phyloP scores from a whole-genome alignment of 257 asterid species.

The Paraleonurus japonicus region DNA sequence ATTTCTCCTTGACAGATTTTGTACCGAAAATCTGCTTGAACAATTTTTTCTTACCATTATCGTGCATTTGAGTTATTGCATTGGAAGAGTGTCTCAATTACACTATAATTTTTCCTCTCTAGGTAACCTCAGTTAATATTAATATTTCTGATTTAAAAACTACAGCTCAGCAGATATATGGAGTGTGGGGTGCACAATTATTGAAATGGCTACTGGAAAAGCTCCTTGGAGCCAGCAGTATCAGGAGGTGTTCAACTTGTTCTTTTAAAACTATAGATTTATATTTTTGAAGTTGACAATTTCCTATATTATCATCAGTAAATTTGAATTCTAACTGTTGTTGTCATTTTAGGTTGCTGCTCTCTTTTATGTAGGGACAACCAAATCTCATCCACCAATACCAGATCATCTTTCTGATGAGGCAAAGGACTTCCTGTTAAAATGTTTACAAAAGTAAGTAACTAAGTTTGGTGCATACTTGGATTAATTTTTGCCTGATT shows the following conservation, averaged over 20 bases:
- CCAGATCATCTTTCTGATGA: slow-evolving; percentile 94
- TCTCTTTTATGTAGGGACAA: slow-evolving; percentile 93
- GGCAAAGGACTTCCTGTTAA: slow-evolving; percentile 85
- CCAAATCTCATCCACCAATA: slow-evolving; percentile 98
- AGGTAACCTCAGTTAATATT: slow-evolving; percentile 13
- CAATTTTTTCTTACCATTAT: background rate
- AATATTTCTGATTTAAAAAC: slow-evolving; percentile 22
- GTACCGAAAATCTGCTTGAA: slow-evolving; percentile 4
- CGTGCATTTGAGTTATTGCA: background rate
- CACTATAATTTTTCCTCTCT: slow-evolving; percentile 7
- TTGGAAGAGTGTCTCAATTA: background rate
- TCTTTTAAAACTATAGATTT: slow-evolving; percentile 11
- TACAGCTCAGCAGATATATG: slow-evolving; percentile 97
- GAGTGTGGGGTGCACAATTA: slow-evolving; percentile 99
- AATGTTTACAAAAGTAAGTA: slow-evolving; percentile 93
- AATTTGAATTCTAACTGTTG: slow-evolving; percentile 19
- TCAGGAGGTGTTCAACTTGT: slow-evolving; percentile 60
- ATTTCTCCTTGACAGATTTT: slow-evolving; percentile 1
- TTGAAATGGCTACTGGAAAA: slow-evolving; percentile 99
- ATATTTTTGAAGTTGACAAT: slow-evolving; percentile 4
- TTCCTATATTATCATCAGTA: slow-evolving; percentile 11
- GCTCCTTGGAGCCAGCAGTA: slow-evolving; percentile 99
- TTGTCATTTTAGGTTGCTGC: slow-evolving; percentile 81
- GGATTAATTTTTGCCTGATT: background rate
- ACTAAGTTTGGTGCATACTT: slow-evolving; percentile 24